Evolutionary conservation across 1,284 basidiomycete genomes (phyloP).

Genomic region (Ganoderma multipileum): DNA sequence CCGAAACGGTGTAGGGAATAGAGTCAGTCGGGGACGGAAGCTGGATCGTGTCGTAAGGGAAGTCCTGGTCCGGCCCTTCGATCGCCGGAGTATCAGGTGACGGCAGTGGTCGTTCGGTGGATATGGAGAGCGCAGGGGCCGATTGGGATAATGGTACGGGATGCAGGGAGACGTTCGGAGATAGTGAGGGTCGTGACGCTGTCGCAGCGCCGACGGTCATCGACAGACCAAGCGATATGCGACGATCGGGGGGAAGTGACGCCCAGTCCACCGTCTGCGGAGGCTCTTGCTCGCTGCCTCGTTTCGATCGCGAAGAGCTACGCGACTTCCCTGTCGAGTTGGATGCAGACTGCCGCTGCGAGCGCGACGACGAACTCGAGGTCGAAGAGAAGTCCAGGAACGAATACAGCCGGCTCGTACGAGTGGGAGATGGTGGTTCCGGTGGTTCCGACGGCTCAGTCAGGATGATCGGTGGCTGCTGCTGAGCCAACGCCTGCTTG

Average conservation of each 20-base stretch:
- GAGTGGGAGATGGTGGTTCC: constrained; percentile 20
- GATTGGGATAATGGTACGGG: constrained; percentile 36
- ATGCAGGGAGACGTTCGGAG: constrained; percentile 37
- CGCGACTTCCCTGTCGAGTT: constrained; percentile 35
- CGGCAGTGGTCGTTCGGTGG: constrained; percentile 2
- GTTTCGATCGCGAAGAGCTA: constrained; percentile 34
- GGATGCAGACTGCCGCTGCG: constrained; percentile 35
- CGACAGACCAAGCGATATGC: constrained; percentile 39
- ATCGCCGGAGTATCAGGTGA: constrained; percentile 21
- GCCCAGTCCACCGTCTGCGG: constrained; percentile 26
- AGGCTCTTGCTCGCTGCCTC: constrained; percentile 13
- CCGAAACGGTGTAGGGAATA: constrained; percentile 71
- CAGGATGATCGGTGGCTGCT: constrained; percentile 10
- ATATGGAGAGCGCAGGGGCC: constrained; percentile 17
- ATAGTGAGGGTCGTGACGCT: constrained; percentile 37
- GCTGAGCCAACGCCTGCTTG: constrained; percentile 31
- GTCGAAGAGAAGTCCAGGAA: constrained; percentile 69
- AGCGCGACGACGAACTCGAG: constrained; percentile 36
- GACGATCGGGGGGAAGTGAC: constrained; percentile 32
- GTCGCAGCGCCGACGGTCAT: constrained; percentile 39
- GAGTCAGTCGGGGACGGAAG: constrained; percentile 67
- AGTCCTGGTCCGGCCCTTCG: constrained; percentile 23
- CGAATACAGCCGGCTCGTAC: constrained; percentile 47
- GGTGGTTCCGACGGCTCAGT: constrained; percentile 7
- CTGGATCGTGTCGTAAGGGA: constrained; percentile 28